These are phyloP conservation scores for Beauveria sp. DNA, from an alignment of 2,329 filamentous ascomycete genomes.

Conservation along the genomic window DNA sequence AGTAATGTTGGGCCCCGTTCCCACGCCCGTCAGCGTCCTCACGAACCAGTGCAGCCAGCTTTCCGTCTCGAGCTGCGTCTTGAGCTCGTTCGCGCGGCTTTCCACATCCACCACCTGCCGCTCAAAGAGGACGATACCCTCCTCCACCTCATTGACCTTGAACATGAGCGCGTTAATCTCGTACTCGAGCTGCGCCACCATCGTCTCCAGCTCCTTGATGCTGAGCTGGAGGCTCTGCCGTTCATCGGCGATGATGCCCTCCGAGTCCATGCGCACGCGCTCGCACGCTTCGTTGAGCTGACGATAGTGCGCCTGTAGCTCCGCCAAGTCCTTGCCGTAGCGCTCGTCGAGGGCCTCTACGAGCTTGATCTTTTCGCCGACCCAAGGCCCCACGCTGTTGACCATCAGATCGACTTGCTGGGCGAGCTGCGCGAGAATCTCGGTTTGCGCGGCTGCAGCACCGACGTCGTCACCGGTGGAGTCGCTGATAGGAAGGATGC, in stretches of 20 bases:
- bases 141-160: constrained; percentile 81
- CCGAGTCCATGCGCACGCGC: constrained; percentile 54
- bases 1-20: constrained; percentile 50
- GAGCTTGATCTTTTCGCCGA: constrained; percentile 45
- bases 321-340: constrained; percentile 55
- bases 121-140: constrained; percentile 72
- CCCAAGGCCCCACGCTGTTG: constrained; percentile 52
- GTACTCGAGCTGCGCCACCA: constrained; percentile 84
- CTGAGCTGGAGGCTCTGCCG: constrained; percentile 60
- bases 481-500: constrained; percentile 38
- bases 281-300: constrained; percentile 65
- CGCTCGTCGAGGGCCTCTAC: constrained; percentile 55
- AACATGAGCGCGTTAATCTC: constrained; percentile 74
- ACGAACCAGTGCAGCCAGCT: constrained; percentile 59
- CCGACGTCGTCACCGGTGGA: constrained; percentile 16
- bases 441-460: constrained; percentile 31
- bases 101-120: constrained; percentile 67
- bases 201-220: constrained; percentile 69
- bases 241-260: constrained; percentile 63
- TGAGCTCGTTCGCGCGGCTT: constrained; percentile 53
- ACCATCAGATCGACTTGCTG: constrained; percentile 44
- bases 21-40: constrained; percentile 52
- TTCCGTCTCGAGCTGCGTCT: constrained; percentile 54
- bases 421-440: constrained; percentile 50
- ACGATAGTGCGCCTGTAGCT: constrained; percentile 60